These are phyloP conservation scores for Pseudevernia furfuracea DNA, from an alignment of 495 filamentous ascomycete species.

Conservation along the genomic window DNA sequence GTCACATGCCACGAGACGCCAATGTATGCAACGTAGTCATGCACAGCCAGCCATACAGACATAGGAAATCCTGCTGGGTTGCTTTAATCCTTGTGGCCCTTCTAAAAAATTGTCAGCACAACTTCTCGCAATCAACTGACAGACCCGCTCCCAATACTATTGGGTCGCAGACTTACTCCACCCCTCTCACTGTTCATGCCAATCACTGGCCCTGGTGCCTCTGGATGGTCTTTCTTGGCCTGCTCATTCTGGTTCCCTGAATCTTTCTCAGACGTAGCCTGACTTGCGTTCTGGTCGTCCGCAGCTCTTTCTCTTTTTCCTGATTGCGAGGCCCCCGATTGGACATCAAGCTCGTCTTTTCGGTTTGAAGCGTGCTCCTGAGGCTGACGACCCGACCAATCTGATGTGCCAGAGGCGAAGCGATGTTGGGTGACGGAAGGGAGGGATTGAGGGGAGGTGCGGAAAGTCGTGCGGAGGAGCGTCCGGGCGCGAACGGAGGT, in stretches of 20 bases:
- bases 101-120: neutral
- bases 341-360: conserved; percentile 37
- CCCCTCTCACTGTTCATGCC: conserved; percentile 67
- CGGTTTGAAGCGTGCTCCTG: conserved; percentile 35
- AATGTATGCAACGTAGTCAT: neutral
- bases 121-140: neutral
- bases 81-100: neutral
- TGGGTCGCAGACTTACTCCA: conserved; percentile 31
- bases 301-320: conserved; percentile 37
- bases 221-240: conserved; percentile 56
- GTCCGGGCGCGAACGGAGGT: neutral
- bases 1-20: neutral
- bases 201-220: conserved; percentile 56
- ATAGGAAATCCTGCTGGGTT: neutral
- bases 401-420: conserved; percentile 12
- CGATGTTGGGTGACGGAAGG: conserved; percentile 5
- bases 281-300: conserved; percentile 35
- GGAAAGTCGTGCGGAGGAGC: conserved; percentile 11
- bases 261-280: conserved; percentile 41
- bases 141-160: neutral
- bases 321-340: conserved; percentile 32
- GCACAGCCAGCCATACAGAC: neutral
- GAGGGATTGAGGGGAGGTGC: conserved; percentile 13
- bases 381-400: conserved; percentile 34
- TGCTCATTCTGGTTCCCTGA: conserved; percentile 38